Conservation (phyloP, 2,329 filamentous ascomycete species). For the Thielaviopsis euricoi region DNA sequence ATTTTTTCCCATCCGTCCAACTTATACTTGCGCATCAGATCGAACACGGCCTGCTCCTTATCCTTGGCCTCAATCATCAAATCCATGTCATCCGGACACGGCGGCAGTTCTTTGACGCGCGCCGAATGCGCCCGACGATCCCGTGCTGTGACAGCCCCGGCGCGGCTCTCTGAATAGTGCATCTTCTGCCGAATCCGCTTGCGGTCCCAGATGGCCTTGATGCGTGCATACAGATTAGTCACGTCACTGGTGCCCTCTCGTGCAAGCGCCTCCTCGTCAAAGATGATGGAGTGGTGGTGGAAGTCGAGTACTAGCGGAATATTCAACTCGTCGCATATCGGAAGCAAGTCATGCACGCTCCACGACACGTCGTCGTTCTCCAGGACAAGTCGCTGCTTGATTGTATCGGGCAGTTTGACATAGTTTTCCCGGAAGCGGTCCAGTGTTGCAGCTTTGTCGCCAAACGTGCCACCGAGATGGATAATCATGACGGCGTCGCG, state of each 20-base stretch:
- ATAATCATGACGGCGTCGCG: slow-evolving; percentile 86
- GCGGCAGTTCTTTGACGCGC: slow-evolving; percentile 63
- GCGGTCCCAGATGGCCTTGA: slow-evolving; percentile 65
- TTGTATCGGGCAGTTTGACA: slow-evolving; percentile 40
- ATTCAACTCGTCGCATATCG: slow-evolving; percentile 82
- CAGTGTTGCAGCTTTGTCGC: slow-evolving; percentile 66
- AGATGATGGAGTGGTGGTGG: slow-evolving; percentile 91
- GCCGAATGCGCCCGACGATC: slow-evolving; percentile 76
- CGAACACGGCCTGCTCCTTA: slow-evolving; percentile 92
- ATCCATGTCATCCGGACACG: slow-evolving; percentile 70
- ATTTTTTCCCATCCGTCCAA: slow-evolving; percentile 64
- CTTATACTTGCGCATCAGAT: slow-evolving; percentile 77
- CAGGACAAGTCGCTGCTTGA: slow-evolving; percentile 70
- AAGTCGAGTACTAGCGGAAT: slow-evolving; percentile 87
- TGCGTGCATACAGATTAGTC: slow-evolving; percentile 54
- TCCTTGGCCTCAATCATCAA: slow-evolving; percentile 99
- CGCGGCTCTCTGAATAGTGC: slow-evolving; percentile 79
- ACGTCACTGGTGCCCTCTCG: slow-evolving; percentile 79
- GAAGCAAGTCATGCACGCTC: slow-evolving; percentile 81
- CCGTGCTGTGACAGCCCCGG: slow-evolving; percentile 29
- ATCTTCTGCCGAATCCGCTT: slow-evolving; percentile 88
- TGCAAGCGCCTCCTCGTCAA: slow-evolving; percentile 61
- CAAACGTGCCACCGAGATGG: slow-evolving; percentile 83
- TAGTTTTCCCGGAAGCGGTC: slow-evolving; percentile 68
- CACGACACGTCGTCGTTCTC: slow-evolving; percentile 92